Base-by-base conservation (phyloP, 352 stramenopile species). In the Globisporangium nunn region DNA sequence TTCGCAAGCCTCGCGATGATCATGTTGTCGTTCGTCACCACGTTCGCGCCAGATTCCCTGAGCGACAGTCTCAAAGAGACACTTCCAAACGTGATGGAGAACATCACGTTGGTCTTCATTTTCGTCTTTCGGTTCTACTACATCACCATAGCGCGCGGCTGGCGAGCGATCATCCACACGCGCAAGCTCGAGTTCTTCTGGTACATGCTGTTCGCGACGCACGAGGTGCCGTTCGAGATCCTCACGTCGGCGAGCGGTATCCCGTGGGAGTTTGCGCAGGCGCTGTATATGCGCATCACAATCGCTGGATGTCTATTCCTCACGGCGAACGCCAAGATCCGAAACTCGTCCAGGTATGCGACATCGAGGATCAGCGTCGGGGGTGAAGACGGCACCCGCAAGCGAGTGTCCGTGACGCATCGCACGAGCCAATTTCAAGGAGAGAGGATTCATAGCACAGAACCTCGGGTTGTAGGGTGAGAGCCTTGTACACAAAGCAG, bases 51-150 rank as follows among this genome's bases (percentile, higher is more conserved):
- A 0, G 35, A 23, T 6, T 23, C 8, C 6, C 23, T 60, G 12
- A 28, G 41, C 7, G 60, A 76, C 17, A 12, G 12, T 1, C 40
- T 61, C 11, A 50, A 69, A 3, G 50, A 40, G 17, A 17, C 70
- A 3, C 31, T 83, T 18, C 49, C 59, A 30, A 62, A 72, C 56
- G 50, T 61, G 46, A 54, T 67, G 6, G 64, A 81, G 54, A 61
- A 65, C 48, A 17, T 67, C 47, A 66, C 54, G 11, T 48, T 79
- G 15, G 18, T 68, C 18, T 78, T 77, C 55, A 63, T 75, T 28
- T 62, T 75, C 33, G 39, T 64, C 40, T 81, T 81, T 43, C 70
- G 70, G 18, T 75, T 76, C 58, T 73, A 68, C 44, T 78, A 72
- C 45, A 30, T 79, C 33, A 37, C 52, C 11, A 65, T 74, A 11